phyloP scores from a whole-genome alignment of 495 filamentous ascomycete genomes.

The Articulospora tetracladia region DNA sequence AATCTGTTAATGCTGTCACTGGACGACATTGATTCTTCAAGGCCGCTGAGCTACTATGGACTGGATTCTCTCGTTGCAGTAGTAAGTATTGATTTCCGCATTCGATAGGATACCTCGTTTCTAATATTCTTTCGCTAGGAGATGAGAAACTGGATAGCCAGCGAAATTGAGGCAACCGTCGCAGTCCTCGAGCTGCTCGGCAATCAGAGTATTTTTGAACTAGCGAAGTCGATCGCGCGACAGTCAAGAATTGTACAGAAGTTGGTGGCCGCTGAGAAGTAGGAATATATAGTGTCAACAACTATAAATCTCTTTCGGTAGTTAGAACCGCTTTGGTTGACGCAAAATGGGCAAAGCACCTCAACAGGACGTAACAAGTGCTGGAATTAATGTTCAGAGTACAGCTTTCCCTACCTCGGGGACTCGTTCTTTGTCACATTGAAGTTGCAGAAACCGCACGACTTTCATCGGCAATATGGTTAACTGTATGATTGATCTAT shows the following conservation, averaged over 20 bases:
- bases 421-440: no score
- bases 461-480: no score
- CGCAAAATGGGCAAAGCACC: no score
- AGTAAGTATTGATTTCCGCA: not conserved
- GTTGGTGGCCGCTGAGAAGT: no score
- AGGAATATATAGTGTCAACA: no score
- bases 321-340: no score
- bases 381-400: no score
- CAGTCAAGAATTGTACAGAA: slow-evolving; percentile 4
- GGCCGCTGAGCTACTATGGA: slow-evolving; percentile 1
- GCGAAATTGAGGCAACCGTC: slow-evolving; percentile 46
- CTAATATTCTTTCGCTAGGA: slow-evolving; percentile 29
- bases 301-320: no score
- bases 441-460: no score
- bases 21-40: slow-evolving; percentile 1
- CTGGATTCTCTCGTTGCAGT: slow-evolving; percentile 7
- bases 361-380: no score
- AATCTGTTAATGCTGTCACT: slow-evolving; percentile 1
- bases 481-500: no score
- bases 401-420: no score
- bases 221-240: slow-evolving; percentile 3
- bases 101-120: not conserved
- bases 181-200: slow-evolving; percentile 48
- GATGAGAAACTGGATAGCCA: slow-evolving; percentile 49
- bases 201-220: slow-evolving; percentile 4